phyloP scores from a whole-genome alignment of 2,329 filamentous ascomycete species.

The Neocucurbitaria cava region DNA sequence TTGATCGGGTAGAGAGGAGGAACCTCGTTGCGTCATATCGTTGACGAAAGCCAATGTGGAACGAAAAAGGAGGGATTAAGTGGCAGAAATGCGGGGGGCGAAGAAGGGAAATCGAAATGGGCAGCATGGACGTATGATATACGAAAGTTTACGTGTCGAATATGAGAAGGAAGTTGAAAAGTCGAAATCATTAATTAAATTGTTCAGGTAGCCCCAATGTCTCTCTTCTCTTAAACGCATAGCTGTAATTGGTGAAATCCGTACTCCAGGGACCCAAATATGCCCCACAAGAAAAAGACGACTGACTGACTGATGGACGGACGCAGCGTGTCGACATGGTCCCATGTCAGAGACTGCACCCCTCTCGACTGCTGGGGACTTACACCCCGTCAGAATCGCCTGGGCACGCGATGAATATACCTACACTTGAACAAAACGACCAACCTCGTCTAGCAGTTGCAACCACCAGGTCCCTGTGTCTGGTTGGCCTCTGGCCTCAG shows the following conservation, averaged over 20 bases:
- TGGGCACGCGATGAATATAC: background rate
- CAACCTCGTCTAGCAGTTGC: slow-evolving; percentile 64
- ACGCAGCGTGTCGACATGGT: slow-evolving; percentile 14
- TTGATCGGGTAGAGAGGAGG: slow-evolving; percentile 1
- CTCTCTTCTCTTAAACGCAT: slow-evolving; percentile 34
- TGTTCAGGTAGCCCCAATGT: slow-evolving; percentile 39
- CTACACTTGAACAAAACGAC: slow-evolving; percentile 12
- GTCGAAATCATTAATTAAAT: slow-evolving; percentile 37
- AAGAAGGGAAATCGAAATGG: too few relatives aligned
- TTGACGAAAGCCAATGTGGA: too few relatives aligned
- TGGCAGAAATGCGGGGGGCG: too few relatives aligned
- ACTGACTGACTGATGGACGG: slow-evolving; percentile 16
- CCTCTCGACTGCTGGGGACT: slow-evolving; percentile 1
- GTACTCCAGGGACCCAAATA: slow-evolving; percentile 37
- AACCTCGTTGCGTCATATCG: too few relatives aligned
- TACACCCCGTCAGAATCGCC: background rate
- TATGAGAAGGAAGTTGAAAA: background rate
- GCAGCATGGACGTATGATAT: background rate
- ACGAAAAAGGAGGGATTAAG: too few relatives aligned
- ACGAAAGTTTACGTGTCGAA: background rate
- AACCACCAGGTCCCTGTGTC: slow-evolving; percentile 65
- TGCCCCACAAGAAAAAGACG: slow-evolving; percentile 21
- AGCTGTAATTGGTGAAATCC: slow-evolving; percentile 20
- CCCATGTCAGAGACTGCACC: slow-evolving; percentile 9
- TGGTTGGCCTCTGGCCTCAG: slow-evolving; percentile 66